Evolutionary conservation across 1,284 basidiomycete genomes (phyloP).

Genomic region (Marasmius sp.): DNA sequence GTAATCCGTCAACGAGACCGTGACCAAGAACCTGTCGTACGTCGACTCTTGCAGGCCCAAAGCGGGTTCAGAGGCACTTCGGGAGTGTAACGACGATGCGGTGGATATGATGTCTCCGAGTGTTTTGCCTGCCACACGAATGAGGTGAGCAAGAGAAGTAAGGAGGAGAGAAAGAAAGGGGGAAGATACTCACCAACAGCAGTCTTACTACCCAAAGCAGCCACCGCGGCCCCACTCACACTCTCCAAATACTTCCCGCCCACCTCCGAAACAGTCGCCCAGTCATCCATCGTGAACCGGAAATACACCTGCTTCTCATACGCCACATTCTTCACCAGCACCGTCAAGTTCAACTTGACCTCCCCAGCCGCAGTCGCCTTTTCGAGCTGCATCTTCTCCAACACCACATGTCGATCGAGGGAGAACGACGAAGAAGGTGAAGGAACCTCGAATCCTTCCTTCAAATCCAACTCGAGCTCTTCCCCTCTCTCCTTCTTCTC

Average conservation of each 20-base stretch:
- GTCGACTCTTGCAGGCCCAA: conserved; percentile 18
- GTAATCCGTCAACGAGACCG: conserved; percentile 76
- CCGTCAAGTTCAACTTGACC: conserved; percentile 46
- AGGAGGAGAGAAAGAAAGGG: no score
- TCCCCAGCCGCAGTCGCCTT: conserved; percentile 5
- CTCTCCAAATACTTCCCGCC: conserved; percentile 52
- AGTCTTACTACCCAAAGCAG: conserved; percentile 10
- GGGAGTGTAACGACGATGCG: neutral
- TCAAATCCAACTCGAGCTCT: neutral
- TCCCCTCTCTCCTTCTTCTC: neutral
- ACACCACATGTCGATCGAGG: conserved; percentile 22
- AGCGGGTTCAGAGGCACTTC: conserved; percentile 17
- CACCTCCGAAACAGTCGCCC: conserved; percentile 92
- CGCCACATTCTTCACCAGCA: conserved; percentile 82
- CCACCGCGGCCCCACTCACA: neutral
- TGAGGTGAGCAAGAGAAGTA: no score
- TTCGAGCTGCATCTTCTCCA: neutral
- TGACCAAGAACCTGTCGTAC: conserved; percentile 62
- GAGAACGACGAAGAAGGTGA: conserved; percentile 20
- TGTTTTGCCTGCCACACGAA: no score
- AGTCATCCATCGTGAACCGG: conserved; percentile 91
- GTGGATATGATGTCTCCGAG: neutral
- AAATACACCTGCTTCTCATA: conserved; percentile 88
- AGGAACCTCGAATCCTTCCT: conserved; percentile 2
- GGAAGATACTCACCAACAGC: neutral